phyloP scores from a whole-genome alignment of 805 yeast genomes.

The Cyberlindnera euphorbiiphila region DNA sequence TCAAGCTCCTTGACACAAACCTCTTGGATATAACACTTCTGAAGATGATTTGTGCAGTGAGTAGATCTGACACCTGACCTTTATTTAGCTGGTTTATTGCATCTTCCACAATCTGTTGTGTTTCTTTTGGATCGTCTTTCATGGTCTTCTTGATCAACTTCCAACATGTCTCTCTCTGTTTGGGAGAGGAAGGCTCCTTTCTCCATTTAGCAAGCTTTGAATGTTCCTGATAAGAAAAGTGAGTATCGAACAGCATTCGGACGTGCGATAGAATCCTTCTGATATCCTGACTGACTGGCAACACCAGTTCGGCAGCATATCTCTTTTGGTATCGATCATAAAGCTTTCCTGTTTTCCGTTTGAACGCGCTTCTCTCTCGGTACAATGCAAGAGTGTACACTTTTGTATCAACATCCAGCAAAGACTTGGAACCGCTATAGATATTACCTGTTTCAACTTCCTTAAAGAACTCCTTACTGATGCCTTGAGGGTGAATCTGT shows the following conservation, averaged over 20 bases:
- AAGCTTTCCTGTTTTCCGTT: conserved; percentile 2
- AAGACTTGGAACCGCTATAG: conserved; percentile 12
- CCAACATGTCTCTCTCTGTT: conserved; percentile 21
- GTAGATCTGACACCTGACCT: conserved; percentile 15
- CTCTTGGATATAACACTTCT: conserved; percentile 7
- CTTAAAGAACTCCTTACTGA: conserved; percentile 13
- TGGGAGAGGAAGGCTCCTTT: conserved; percentile 24
- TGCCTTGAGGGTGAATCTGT: conserved; percentile 15
- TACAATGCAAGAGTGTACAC: conserved; percentile 18
- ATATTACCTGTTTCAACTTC: conserved; percentile 9
- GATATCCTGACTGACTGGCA: conserved; percentile 28
- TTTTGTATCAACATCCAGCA: conserved; percentile 21
- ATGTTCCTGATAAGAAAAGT: conserved; percentile 9
- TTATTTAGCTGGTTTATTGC: conserved; percentile 6
- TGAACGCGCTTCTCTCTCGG: conserved; percentile 11
- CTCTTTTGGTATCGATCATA: conserved; percentile 15
- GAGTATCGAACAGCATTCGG: conserved; percentile 5
- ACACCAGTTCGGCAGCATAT: conserved; percentile 15
- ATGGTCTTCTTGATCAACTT: conserved; percentile 10
- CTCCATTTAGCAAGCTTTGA: conserved; percentile 35
- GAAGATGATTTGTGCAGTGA: conserved; percentile 15
- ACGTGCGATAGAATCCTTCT: conserved; percentile 11
- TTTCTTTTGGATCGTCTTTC: conserved; percentile 1
- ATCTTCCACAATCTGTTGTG: background rate
- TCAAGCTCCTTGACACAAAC: conserved; percentile 1